Evolutionary conservation across 352 stramenopile species (phyloP).

Genomic region (Phytophthora constricta): DNA sequence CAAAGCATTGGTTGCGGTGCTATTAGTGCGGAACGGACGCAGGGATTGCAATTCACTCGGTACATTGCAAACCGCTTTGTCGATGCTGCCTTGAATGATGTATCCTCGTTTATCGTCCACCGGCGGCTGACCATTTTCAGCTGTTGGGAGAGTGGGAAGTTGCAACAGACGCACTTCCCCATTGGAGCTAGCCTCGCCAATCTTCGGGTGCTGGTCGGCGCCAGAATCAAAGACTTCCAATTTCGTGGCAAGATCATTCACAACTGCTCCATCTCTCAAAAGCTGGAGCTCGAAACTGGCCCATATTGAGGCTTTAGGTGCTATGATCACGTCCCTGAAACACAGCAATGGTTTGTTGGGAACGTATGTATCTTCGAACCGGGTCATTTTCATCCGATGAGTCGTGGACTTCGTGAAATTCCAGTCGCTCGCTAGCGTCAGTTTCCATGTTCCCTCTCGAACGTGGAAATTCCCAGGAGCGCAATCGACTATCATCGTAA

Average conservation of each 20-base stretch:
- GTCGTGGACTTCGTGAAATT: constrained; percentile 45
- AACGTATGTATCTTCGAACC: constrained; percentile 59
- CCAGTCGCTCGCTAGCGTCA: constrained; percentile 63
- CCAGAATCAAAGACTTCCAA: constrained; percentile 63
- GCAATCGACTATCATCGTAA: constrained; percentile 73
- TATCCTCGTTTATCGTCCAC: constrained; percentile 44
- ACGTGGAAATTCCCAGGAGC: constrained; percentile 34
- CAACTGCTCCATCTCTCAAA: constrained; percentile 29
- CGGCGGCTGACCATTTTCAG: constrained; percentile 11
- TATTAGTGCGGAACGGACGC: constrained; percentile 54
- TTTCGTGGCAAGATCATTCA: constrained; percentile 49
- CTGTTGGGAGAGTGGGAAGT: constrained; percentile 44
- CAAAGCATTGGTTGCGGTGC: not conserved
- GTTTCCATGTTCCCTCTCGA: constrained; percentile 59
- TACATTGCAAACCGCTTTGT: constrained; percentile 56
- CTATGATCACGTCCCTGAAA: constrained; percentile 67
- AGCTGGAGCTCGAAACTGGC: constrained; percentile 61
- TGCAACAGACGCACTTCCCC: constrained; percentile 57
- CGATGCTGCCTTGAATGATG: constrained; percentile 74
- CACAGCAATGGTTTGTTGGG: constrained; percentile 72
- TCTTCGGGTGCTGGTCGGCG: constrained; percentile 20
- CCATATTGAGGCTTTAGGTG: constrained; percentile 49
- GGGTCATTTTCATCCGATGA: constrained; percentile 47
- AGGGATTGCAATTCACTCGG: constrained; percentile 54
- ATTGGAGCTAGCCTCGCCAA: constrained; percentile 37